Evolutionary conservation across 2,329 filamentous ascomycete genomes (phyloP).

Genomic region (Emmonsiellopsis sp.): DNA sequence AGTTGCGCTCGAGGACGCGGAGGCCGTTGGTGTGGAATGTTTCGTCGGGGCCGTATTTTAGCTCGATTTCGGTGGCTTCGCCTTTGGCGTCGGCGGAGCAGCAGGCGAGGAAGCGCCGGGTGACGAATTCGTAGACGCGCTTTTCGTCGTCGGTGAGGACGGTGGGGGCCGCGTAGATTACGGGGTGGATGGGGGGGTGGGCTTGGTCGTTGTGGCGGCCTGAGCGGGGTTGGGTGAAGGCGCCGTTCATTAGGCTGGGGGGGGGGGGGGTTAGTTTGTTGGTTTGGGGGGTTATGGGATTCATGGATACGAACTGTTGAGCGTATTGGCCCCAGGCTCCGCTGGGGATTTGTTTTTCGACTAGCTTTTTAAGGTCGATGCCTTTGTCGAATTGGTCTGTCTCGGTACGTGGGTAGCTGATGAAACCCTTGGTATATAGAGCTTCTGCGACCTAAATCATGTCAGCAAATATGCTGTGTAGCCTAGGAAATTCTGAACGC

Average conservation of each 20-base stretch:
- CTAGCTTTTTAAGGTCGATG: conserved; percentile 71
- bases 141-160: conserved; percentile 58
- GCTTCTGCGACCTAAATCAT: conserved; percentile 55
- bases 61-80: conserved; percentile 72
- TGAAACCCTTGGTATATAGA: conserved; percentile 89
- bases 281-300: neutral
- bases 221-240: conserved; percentile 70
- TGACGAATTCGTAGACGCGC: conserved; percentile 84
- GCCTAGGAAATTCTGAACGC: conserved; percentile 3
- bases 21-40: conserved; percentile 74
- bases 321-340: conserved; percentile 73
- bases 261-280: conserved; percentile 1
- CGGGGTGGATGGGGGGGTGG: conserved; percentile 92
- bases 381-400: conserved; percentile 90
- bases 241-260: conserved; percentile 56
- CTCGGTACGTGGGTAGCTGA: conserved; percentile 95
- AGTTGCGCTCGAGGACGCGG: conserved; percentile 79
- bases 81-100: conserved; percentile 92
- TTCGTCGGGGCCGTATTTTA: conserved; percentile 78
- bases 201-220: conserved; percentile 92
- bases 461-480: conserved; percentile 1
- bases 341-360: conserved; percentile 76
- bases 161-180: conserved; percentile 64
- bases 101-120: conserved; percentile 84
- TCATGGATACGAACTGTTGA: conserved; percentile 41